Base-by-base conservation (phyloP, 169 alveolate species). In the Eimeria sp. region DNA sequence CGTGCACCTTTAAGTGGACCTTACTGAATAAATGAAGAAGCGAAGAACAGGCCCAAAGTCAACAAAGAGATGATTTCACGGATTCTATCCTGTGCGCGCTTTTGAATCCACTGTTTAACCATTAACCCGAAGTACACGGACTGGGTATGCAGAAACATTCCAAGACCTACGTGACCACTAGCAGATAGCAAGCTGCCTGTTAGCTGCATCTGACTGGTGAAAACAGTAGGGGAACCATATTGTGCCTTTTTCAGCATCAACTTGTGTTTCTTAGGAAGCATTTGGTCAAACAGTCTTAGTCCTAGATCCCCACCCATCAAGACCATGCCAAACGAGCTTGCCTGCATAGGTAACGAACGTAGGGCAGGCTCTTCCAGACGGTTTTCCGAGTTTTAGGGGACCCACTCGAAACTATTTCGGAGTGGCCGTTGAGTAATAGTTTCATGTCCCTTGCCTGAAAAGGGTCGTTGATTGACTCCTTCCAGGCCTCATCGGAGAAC, bases 21-120 rank as follows among this genome's bases (percentile, higher is more conserved):
- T 78, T 63, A 92, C 96, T 27, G 92, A 30, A 78, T 30, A n/a
- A 92, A 67, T 3, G 96, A 83, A 9, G 92, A 57, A 65, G 89
- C 80, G 84, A 78, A 78, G 47, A 80, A 92, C 84, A 63, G 22
- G 40, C 87, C 96, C 43, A 92, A 86, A 5, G 87, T 45, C 30
- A 92, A 5, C 96, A 92, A 92, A 45, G 96, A 92, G 47, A 92
- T n/a, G 58, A 92, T 92, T 80, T 92, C 96, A 7, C 89, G 63
- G 49, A 45, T 45, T n/a, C 96, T 57, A 20, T 92, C 92, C 16
- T 34, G 43, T 51, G 30, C 25, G 61, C 96, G 92, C 84, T 45
- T 47, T 45, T 49, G 25, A 40, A 76, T 47, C 96, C 96, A 92
- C n/a, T 40, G 43, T 40, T 54, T 20, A 25, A 92, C 65, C 92